These are phyloP conservation scores for Elsinoe necatrix DNA, from an alignment of 2,329 filamentous ascomycete genomes.

Conservation along the genomic window DNA sequence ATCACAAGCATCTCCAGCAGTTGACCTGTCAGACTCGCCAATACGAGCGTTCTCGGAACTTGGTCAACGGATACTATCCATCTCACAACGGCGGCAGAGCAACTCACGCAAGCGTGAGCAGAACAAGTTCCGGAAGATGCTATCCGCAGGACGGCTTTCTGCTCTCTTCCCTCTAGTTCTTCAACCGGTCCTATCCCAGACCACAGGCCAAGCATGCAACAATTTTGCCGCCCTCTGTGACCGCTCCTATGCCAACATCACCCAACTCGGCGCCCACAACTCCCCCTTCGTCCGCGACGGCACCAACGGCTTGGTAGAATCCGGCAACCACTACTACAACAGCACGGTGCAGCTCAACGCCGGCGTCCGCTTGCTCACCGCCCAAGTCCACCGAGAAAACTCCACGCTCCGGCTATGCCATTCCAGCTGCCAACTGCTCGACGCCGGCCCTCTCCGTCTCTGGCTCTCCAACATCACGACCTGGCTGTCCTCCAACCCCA, in stretches of 20 bases:
- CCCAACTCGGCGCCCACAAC: conserved; percentile 69
- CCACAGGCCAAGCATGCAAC: conserved; percentile 50
- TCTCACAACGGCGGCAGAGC: not conserved
- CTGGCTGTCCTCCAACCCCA: conserved; percentile 62
- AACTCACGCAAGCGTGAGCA: not conserved
- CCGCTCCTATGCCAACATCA: conserved; percentile 65
- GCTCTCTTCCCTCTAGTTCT: conserved; percentile 15
- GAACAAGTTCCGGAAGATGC: not conserved
- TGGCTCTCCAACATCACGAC: conserved; percentile 57
- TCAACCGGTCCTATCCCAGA: conserved; percentile 7
- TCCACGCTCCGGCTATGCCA: conserved; percentile 50
- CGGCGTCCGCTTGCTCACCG: conserved; percentile 62
- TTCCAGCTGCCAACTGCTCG: conserved; percentile 56
- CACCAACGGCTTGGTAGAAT: conserved; percentile 52
- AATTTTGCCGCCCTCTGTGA: conserved; percentile 68
- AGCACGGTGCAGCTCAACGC: conserved; percentile 61
- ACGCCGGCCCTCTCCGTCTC: conserved; percentile 55
- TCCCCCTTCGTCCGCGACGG: conserved; percentile 61
- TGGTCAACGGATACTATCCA: not conserved
- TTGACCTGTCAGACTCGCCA: not conserved
- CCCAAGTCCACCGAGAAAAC: conserved; percentile 54
- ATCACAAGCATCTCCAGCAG: not conserved
- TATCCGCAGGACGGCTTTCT: not conserved
- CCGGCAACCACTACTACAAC: conserved; percentile 63
- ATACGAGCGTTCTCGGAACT: conserved; percentile 9